These are phyloP conservation scores for Exophiala dermatitidis DNA, from an alignment of 2,329 filamentous ascomycete species.

Conservation along the genomic window DNA sequence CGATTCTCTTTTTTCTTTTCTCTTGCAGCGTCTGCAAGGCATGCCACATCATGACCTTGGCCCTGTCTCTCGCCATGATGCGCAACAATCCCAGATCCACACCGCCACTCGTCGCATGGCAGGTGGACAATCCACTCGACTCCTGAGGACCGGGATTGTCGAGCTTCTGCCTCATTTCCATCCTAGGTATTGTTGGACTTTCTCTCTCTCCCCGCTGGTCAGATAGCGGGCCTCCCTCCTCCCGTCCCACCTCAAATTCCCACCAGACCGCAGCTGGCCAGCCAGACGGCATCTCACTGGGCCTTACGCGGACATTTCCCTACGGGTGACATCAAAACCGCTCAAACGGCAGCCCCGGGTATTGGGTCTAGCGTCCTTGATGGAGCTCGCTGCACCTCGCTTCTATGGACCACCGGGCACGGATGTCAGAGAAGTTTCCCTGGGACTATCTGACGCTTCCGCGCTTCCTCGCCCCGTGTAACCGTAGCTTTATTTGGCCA, in stretches of 20 bases:
- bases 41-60: not conserved
- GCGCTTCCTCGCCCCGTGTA: slow-evolving; percentile 21
- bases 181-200: slow-evolving; percentile 2
- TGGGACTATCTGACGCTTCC: slow-evolving; percentile 12
- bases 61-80: slow-evolving; percentile 4
- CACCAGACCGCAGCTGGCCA: slow-evolving; percentile 1
- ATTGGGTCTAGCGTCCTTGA: slow-evolving; percentile 21
- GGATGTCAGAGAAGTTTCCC: slow-evolving; percentile 22
- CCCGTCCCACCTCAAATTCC: slow-evolving; percentile 6
- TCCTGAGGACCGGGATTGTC: slow-evolving; percentile 1
- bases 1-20: not conserved
- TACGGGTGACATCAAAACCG: slow-evolving; percentile 18
- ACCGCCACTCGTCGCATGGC: slow-evolving; percentile 21
- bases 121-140: slow-evolving; percentile 17
- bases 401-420: slow-evolving; percentile 19
- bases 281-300: slow-evolving; percentile 1
- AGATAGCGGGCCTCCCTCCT: slow-evolving; percentile 1
- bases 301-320: slow-evolving; percentile 14
- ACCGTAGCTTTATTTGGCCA: slow-evolving; percentile 22
- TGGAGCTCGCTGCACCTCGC: slow-evolving; percentile 20
- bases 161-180: slow-evolving; percentile 11
- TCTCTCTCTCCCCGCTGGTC: slow-evolving; percentile 2
- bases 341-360: slow-evolving; percentile 20
- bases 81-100: slow-evolving; percentile 13
- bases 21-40: not conserved